Evolutionary conservation across 2,329 filamentous ascomycete species (phyloP).

Genomic region (Parastagonospora avenae): DNA sequence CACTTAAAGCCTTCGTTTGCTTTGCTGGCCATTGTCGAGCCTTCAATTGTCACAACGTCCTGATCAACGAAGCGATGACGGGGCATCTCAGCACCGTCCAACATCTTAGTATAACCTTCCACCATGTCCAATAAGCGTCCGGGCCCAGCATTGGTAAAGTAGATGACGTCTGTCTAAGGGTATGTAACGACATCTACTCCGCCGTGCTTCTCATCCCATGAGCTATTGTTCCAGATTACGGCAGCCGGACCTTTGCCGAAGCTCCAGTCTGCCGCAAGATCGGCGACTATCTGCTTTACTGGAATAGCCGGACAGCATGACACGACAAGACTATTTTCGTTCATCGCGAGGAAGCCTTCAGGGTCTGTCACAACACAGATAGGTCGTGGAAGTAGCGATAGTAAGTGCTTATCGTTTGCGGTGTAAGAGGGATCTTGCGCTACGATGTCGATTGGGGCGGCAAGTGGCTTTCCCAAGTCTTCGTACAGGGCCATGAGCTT

Average conservation of each 20-base stretch:
- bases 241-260: not conserved
- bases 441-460: not conserved
- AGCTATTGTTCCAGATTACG: not conserved
- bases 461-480: not conserved
- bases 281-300: not conserved
- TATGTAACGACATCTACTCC: not conserved
- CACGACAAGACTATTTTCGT: not conserved
- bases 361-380: not conserved
- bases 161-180: not conserved
- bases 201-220: not conserved
- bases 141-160: too few relatives aligned
- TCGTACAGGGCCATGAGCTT: not conserved
- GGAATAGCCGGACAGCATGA: not conserved
- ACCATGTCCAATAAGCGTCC: too few relatives aligned
- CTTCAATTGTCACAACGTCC: too few relatives aligned
- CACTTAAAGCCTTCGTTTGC: too few relatives aligned
- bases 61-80: too few relatives aligned
- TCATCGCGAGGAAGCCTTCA: not conserved
- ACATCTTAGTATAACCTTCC: too few relatives aligned
- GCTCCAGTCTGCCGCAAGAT: not conserved
- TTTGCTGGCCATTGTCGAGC: too few relatives aligned
- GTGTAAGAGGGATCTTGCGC: slow-evolving; percentile 2
- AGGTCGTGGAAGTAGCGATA: not conserved
- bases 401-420: not conserved
- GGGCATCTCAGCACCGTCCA: too few relatives aligned